Conservation (phyloP, 805 yeast species). For the Lachancea nothofagi region DNA sequence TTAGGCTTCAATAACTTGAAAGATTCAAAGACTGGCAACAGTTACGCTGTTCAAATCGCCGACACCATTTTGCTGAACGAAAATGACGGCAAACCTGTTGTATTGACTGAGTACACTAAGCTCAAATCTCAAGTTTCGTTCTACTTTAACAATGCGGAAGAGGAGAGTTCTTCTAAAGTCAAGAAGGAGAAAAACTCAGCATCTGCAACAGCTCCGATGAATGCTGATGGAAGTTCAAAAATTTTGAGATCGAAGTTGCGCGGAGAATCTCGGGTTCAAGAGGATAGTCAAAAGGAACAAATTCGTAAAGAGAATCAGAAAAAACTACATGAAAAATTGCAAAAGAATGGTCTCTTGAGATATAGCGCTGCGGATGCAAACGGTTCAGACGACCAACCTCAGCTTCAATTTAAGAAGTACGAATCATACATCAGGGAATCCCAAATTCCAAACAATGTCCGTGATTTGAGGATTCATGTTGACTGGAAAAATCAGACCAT, state of each 20-base stretch:
- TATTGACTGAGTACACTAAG: conserved; percentile 72
- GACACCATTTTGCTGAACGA: conserved; percentile 74
- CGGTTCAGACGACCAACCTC: conserved; percentile 41
- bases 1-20: conserved; percentile 68
- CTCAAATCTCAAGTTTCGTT: conserved; percentile 71
- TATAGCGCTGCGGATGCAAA: conserved; percentile 75
- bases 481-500: conserved; percentile 86
- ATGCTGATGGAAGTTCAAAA: conserved; percentile 45
- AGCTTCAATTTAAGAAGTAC: conserved; percentile 74
- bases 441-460: conserved; percentile 79
- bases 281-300: conserved; percentile 69
- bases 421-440: conserved; percentile 92
- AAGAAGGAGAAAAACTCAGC: conserved; percentile 35
- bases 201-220: conserved; percentile 29
- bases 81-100: conserved; percentile 40
- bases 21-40: conserved; percentile 46
- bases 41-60: conserved; percentile 66
- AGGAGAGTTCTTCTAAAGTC: conserved; percentile 38
- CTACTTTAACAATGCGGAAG: conserved; percentile 69
- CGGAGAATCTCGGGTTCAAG: conserved; percentile 62
- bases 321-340: conserved; percentile 77
- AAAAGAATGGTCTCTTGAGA: conserved; percentile 78
- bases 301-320: conserved; percentile 78
- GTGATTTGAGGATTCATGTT: conserved; percentile 79
- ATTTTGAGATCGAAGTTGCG: conserved; percentile 74